Base-by-base conservation (phyloP, 495 filamentous ascomycete species). In the Penicillium egyptiacum region DNA sequence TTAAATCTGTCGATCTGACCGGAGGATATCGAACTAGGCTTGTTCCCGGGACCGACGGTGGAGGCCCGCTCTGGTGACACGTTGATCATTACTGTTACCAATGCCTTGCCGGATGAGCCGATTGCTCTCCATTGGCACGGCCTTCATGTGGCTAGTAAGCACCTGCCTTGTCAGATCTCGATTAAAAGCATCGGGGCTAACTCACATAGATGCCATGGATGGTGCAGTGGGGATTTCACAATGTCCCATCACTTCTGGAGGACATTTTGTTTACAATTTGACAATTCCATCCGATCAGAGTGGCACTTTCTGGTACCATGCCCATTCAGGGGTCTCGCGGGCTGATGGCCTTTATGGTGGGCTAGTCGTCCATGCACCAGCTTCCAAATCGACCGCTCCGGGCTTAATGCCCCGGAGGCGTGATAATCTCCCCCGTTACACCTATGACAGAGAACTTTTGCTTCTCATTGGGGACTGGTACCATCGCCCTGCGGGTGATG, bases 251-350 rank as follows among this genome's bases (percentile, higher is more conserved):
- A 64, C 77, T 5, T 84, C 88, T 0, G 89, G 88, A 8, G 66
- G 70, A 31, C 79, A 73, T 37, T 86, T 92, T 53, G 82, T 77
- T n/a, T 92, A 92, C 63, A 86, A 91, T 66, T 85, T 94, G 64
- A 87, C 85, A 14, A 88, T 90, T 67, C 65, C 89, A 70, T 65
- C 83, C 19, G 74, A 87, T 57, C 86, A 91, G 68, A 83, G 83
- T 6, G 89, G 89, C 17, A 90, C 88, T 2, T 92, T 89, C 70
- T 92, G 90, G 90, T 92, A 92, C 65, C 89, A 92, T 70, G 87
- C 87, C 3, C 89, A 92, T 64, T 72, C 78, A 8, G 77, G 76
- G 30, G 81, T 81, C 6, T 83, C 87, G 63, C 86, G 89, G 47
- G 86, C 86, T 7, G 89, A 94, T 68, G 89, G 89, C 11, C 75